These are phyloP conservation scores for Nitzschia putrida DNA, from an alignment of 108 stramenopile species.

Conservation along the genomic window DNA sequence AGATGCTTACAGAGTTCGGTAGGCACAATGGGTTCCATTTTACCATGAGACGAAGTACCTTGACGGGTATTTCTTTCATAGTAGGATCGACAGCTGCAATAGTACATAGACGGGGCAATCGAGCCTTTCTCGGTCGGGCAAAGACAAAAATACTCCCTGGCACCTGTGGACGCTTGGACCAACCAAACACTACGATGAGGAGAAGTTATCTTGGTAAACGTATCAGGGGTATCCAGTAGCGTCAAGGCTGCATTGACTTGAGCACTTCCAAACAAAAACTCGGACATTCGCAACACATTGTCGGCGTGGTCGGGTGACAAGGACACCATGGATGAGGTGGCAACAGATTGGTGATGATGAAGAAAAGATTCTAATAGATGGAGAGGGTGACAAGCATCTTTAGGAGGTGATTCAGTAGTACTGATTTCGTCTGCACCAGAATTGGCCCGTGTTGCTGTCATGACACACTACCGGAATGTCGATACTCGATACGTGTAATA, in stretches of 20 bases:
- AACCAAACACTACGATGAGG: slow-evolving; percentile 7
- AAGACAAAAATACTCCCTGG: slow-evolving; percentile 2
- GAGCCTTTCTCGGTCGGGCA: background rate
- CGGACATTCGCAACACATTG: slow-evolving; percentile 15
- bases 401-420: too few relatives aligned
- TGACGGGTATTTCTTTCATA: slow-evolving; percentile 12
- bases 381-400: too few relatives aligned
- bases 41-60: background rate
- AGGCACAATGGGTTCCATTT: background rate
- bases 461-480: too few relatives aligned
- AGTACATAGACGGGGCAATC: slow-evolving; percentile 7
- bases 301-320: too few relatives aligned
- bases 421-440: too few relatives aligned
- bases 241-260: slow-evolving; percentile 13
- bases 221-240: slow-evolving; percentile 8
- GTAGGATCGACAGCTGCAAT: slow-evolving; percentile 22
- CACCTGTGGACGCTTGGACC: slow-evolving; percentile 6
- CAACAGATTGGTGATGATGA: too few relatives aligned
- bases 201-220: slow-evolving; percentile 10
- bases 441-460: too few relatives aligned
- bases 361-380: too few relatives aligned
- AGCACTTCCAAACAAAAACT: slow-evolving; percentile 31
- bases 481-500: too few relatives aligned
- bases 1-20: slow-evolving; percentile 24
- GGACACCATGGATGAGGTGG: too few relatives aligned